A percentile compares a stretch with the other conserved stretches of the same genome.
Conservation (phyloP, 1,284 basidiomycete species). For the Cutaneotrichosporon sp. region DNA sequence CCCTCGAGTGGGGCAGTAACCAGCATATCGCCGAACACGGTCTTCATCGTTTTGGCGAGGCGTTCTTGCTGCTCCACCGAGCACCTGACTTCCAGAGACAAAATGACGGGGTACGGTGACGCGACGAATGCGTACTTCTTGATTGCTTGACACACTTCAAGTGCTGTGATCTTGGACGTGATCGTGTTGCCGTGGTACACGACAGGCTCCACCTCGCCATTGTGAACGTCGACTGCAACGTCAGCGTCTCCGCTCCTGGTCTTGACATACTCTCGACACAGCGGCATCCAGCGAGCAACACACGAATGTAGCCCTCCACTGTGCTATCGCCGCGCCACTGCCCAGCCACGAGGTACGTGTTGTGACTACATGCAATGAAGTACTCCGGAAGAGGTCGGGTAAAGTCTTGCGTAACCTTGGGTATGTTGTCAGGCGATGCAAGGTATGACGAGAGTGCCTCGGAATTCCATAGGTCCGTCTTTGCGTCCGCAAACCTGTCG, state of each 20-base stretch:
- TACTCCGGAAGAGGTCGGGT: slow-evolving; percentile 79
- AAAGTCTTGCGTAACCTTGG: slow-evolving; percentile 60
- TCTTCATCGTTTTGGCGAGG: slow-evolving; percentile 70
- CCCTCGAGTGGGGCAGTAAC: slow-evolving; percentile 57
- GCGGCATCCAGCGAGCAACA: slow-evolving; percentile 81
- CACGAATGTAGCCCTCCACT: slow-evolving; percentile 92
- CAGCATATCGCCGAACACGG: slow-evolving; percentile 72
- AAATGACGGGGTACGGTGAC: slow-evolving; percentile 89
- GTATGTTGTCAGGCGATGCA: slow-evolving; percentile 63
- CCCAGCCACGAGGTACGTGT: slow-evolving; percentile 92
- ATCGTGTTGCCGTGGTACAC: slow-evolving; percentile 90
- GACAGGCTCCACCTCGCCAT: slow-evolving; percentile 75
- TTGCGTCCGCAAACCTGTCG: slow-evolving; percentile 4
- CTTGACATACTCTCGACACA: slow-evolving; percentile 75
- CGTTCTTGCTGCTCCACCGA: slow-evolving; percentile 73
- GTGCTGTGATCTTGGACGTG: slow-evolving; percentile 76
- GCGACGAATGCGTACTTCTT: slow-evolving; percentile 87
- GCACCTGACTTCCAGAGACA: slow-evolving; percentile 93
- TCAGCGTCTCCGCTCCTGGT: not conserved
- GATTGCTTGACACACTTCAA: slow-evolving; percentile 82
- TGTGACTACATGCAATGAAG: slow-evolving; percentile 90
- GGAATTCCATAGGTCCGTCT: slow-evolving; percentile 25
- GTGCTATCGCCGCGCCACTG: slow-evolving; percentile 92
- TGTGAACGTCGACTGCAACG: slow-evolving; percentile 79
- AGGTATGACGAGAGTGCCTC: slow-evolving; percentile 65